Evolutionary conservation across 768 basidiomycete species (phyloP), one percentile per base, ranked within the genome.

Genomic region (Suillus cothurnatus): DNA sequence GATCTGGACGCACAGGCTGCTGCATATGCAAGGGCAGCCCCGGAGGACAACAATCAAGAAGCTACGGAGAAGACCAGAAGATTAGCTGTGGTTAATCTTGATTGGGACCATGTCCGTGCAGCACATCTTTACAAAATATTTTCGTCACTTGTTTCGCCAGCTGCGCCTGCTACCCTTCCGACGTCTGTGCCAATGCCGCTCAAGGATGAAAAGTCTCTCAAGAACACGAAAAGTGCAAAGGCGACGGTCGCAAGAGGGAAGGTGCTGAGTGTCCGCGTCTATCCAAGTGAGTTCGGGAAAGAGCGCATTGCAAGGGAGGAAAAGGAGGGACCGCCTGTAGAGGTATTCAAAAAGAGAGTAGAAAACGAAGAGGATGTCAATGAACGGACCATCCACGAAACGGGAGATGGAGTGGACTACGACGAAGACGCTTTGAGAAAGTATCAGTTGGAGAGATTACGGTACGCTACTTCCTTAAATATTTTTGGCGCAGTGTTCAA

Each of bases 61-160:
- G 82, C 79, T 11, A 76, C 80, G 15, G 76, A 81, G 56, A 76
- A 71, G 12, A 95, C 95, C 3, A 83, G 80, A 62, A 84, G 97
- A 28, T 74, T 99, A 8, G 97, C 97, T 0, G 85, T 91, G 52
- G 97, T 99, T 68, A 98, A 99, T 75, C 85, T 99, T 61, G 97
- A 99, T 78, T 99, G 97, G 97, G 97, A 99, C 75, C 86, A 98
- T 77, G 87, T 99, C 61, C 90, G 91, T 63, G 94, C 97, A 0
- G 80, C 80, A 26, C 95, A 99, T 74, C 81, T 99, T 15, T 97
- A 89, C 85, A 94, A 93, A 77, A 93, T 98, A 41, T 94, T 93
- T 78, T 87, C 93, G n/a, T 98, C 96, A 4, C 85, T 95, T 49
- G 83, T 97, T 7, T 90, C 91, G 7, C 77, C 86, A 19, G 78